A percentile compares a stretch with the other conserved stretches of the same genome.
Conservation (phyloP, 164 flowering plant species). For the Stephania japonica region DNA sequence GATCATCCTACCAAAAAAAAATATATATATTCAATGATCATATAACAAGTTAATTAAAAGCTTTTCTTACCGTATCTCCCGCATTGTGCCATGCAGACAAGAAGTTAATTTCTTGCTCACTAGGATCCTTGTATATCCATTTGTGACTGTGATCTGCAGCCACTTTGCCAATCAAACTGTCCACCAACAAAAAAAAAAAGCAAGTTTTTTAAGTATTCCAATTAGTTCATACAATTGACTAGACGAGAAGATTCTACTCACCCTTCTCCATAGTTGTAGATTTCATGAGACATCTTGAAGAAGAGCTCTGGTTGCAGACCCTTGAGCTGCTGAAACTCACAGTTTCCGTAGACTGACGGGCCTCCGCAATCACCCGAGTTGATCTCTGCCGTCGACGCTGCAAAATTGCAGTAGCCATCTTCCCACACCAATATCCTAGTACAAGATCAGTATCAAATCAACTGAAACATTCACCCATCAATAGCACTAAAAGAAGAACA, state of each 20-base stretch:
- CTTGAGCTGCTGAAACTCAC: slow-evolving; percentile 52
- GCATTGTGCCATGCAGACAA: slow-evolving; percentile 92
- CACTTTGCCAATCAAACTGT: slow-evolving; percentile 93
- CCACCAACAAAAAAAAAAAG: slow-evolving; percentile 2
- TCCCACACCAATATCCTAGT: slow-evolving; percentile 91
- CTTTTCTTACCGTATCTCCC: slow-evolving; percentile 63
- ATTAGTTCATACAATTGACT: too few species aligned
- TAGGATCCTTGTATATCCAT: slow-evolving; percentile 81
- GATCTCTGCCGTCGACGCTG: slow-evolving; percentile 54
- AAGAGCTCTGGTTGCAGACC: slow-evolving; percentile 88
- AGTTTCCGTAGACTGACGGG: slow-evolving; percentile 37
- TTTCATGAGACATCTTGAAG: slow-evolving; percentile 98
- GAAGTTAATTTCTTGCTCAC: slow-evolving; percentile 83
- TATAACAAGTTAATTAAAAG: not conserved
- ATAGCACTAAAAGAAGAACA: too few species aligned
- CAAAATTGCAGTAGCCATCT: slow-evolving; percentile 92
- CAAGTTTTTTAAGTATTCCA: too few species aligned
- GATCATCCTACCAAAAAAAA: not conserved
- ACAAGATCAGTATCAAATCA: not conserved
- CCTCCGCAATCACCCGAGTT: slow-evolving; percentile 34
- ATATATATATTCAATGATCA: not conserved
- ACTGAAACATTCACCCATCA: too few species aligned
- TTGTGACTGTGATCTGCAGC: slow-evolving; percentile 96
- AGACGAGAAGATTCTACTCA: slow-evolving; percentile 13
- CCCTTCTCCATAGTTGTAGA: slow-evolving; percentile 96